Evolutionary conservation across 2,329 filamentous ascomycete genomes (phyloP).

Genomic region (Trichoderma gracile): DNA sequence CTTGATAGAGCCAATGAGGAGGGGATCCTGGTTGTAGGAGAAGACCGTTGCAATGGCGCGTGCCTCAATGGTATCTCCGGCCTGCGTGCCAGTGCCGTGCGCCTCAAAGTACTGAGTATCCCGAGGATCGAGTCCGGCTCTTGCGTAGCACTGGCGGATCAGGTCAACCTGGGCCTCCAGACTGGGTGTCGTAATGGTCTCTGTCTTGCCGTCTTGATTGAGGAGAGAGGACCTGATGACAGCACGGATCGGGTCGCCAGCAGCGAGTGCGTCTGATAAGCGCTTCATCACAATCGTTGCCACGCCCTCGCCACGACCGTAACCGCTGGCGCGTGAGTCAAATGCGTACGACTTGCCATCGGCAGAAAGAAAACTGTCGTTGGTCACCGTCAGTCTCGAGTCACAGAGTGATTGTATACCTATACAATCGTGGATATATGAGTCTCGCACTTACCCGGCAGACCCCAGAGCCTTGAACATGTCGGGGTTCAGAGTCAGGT

Average conservation of each 20-base stretch:
- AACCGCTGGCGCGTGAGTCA: conserved; percentile 9
- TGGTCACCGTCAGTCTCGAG: too few relatives aligned
- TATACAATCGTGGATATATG: too few relatives aligned
- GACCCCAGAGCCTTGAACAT: not conserved
- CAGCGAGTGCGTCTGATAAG: not conserved
- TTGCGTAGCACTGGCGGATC: not conserved
- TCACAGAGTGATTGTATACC: too few relatives aligned
- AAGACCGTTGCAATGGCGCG: not conserved
- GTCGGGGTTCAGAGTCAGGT: conserved; percentile 26
- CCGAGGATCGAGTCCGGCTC: conserved; percentile 1
- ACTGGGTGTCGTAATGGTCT: conserved; percentile 15
- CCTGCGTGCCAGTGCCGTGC: conserved; percentile 43
- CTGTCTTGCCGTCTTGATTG: conserved; percentile 22
- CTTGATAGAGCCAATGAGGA: not conserved
- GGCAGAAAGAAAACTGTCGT: not conserved
- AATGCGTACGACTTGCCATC: conserved; percentile 18
- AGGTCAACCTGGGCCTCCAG: conserved; percentile 9
- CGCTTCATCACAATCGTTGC: conserved; percentile 9
- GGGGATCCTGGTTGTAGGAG: not conserved
- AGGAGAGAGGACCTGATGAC: conserved; percentile 8
- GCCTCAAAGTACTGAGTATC: conserved; percentile 21
- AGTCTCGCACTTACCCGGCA: too few relatives aligned
- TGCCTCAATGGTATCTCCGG: conserved; percentile 30
- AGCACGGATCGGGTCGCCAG: conserved; percentile 14
- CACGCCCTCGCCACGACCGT: conserved; percentile 23